Percentiles rank a stretch among this genome's conserved stretches.
These are phyloP conservation scores for Plasmodium fragile DNA, from an alignment of 169 alveolate genomes.

Conservation along the genomic window DNA sequence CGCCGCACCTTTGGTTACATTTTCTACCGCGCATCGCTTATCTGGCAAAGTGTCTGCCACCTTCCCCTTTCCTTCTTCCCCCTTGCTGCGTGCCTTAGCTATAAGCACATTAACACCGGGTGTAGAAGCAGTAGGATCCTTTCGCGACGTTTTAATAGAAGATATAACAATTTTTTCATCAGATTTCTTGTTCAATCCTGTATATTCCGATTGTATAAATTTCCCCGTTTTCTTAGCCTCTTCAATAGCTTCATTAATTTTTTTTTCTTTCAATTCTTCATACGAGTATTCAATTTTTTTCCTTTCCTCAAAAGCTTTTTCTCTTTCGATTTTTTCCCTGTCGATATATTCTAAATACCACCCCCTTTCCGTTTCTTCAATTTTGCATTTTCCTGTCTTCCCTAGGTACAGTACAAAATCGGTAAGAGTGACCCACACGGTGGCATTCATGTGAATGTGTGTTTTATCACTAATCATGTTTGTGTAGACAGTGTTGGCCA, in stretches of 20 bases:
- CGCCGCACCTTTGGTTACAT: not conserved
- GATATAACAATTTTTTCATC: constrained; percentile 61
- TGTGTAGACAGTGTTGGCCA: constrained; percentile 93
- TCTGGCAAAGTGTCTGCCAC: not conserved
- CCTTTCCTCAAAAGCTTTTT: constrained; percentile 59
- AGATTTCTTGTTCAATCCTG: constrained; percentile 33
- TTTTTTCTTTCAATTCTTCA: constrained; percentile 71
- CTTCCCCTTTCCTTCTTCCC: not conserved
- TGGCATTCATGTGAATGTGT: constrained; percentile 96
- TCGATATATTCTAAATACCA: constrained; percentile 94
- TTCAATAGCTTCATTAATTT: constrained; percentile 63
- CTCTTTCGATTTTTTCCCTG: constrained; percentile 86
- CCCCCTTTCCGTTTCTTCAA: constrained; percentile 94
- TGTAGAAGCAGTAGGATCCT: not conserved
- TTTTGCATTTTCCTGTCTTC: constrained; percentile 92
- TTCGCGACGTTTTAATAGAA: constrained; percentile 17
- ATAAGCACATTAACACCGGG: constrained; percentile 20
- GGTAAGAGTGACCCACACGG: constrained; percentile 95
- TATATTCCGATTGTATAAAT: constrained; percentile 67
- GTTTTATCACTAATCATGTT: constrained; percentile 92
- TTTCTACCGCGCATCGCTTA: not conserved
- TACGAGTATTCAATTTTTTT: constrained; percentile 70
- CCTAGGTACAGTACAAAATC: constrained; percentile 92
- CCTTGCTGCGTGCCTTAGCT: not conserved
- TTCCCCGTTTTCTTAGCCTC: constrained; percentile 72